Percentiles rank a stretch among this genome's conserved stretches.
Evolutionary conservation across 2,329 filamentous ascomycete species (phyloP).

Genomic region (Colletotrichum noveboracense): DNA sequence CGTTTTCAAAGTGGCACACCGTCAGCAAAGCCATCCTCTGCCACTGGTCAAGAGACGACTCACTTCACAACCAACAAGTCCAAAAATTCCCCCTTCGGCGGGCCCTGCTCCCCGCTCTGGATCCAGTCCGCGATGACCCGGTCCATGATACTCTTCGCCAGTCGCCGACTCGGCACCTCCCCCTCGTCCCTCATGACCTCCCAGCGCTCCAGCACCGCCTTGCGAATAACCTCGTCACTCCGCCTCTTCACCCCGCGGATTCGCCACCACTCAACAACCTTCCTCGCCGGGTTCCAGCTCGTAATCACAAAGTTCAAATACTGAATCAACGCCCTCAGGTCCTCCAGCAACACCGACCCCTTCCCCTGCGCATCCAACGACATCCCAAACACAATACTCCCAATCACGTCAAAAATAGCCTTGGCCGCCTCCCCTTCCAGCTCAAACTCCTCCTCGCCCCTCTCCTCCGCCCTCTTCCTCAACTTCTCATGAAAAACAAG

Average conservation of each 20-base stretch:
- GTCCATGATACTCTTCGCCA: slow-evolving; percentile 26
- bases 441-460: slow-evolving; percentile 18
- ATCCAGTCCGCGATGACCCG: slow-evolving; percentile 26
- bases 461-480: slow-evolving; percentile 4
- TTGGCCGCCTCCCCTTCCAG: slow-evolving; percentile 24
- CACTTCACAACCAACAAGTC: slow-evolving; percentile 16
- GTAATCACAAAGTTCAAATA: neutral
- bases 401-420: slow-evolving; percentile 28
- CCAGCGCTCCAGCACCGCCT: neutral
- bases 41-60: too few relatives aligned
- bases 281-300: neutral
- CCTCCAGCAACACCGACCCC: slow-evolving; percentile 15
- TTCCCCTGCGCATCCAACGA: slow-evolving; percentile 24
- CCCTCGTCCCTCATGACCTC: slow-evolving; percentile 13
- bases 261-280: neutral
- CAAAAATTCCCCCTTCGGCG: slow-evolving; percentile 17
- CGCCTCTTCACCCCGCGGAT: neutral
- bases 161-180: slow-evolving; percentile 3
- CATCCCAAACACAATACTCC: slow-evolving; percentile 23
- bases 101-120: neutral
- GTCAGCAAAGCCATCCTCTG: too few relatives aligned
- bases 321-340: slow-evolving; percentile 3
- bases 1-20: slow-evolving; percentile 22
- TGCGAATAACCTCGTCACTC: neutral
- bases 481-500: slow-evolving; percentile 23